Percentiles rank a stretch among this genome's conserved stretches.
These are phyloP conservation scores for Brettanomyces anomalus DNA, from an alignment of 805 yeast species.

Conservation along the genomic window DNA sequence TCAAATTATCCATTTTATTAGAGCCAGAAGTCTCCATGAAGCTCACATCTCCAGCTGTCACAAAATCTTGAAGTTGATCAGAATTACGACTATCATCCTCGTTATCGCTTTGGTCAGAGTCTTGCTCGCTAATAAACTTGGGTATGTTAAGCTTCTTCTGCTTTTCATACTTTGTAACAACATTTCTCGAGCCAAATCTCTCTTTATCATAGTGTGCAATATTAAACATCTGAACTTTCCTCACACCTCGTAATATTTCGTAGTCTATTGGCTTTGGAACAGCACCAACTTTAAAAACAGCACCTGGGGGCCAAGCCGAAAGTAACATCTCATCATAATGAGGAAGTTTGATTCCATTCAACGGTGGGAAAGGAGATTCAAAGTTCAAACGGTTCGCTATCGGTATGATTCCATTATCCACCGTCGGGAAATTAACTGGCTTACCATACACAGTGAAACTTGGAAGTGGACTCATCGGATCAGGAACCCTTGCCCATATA, in stretches of 20 bases:
- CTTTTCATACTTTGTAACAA: slow-evolving; percentile 30
- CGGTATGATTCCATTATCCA: slow-evolving; percentile 25
- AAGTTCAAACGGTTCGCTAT: slow-evolving; percentile 19
- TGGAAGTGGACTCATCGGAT: slow-evolving; percentile 28
- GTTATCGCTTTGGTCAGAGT: slow-evolving; percentile 20
- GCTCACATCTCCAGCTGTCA: slow-evolving; percentile 7
- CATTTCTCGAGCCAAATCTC: slow-evolving; percentile 51
- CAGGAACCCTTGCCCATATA: slow-evolving; percentile 52
- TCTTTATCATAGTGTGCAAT: slow-evolving; percentile 47
- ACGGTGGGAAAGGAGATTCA: slow-evolving; percentile 43
- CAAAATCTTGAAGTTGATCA: neutral
- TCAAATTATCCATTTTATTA: neutral
- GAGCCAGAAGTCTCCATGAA: neutral
- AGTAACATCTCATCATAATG: slow-evolving; percentile 68
- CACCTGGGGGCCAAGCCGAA: slow-evolving; percentile 70
- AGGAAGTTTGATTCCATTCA: slow-evolving; percentile 77
- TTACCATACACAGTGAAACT: slow-evolving; percentile 27
- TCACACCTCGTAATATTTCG: slow-evolving; percentile 32
- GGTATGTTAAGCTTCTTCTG: slow-evolving; percentile 26
- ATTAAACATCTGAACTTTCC: slow-evolving; percentile 25
- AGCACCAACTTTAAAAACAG: slow-evolving; percentile 51
- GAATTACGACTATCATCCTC: slow-evolving; percentile 8
- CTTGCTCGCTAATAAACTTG: slow-evolving; percentile 55
- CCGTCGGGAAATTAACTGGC: slow-evolving; percentile 48
- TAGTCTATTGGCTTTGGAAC: slow-evolving; percentile 47